Evolutionary conservation across 164 flowering plant species (phyloP), one percentile per base, ranked within the genome.

Genomic region (Houttuynia cordata): DNA sequence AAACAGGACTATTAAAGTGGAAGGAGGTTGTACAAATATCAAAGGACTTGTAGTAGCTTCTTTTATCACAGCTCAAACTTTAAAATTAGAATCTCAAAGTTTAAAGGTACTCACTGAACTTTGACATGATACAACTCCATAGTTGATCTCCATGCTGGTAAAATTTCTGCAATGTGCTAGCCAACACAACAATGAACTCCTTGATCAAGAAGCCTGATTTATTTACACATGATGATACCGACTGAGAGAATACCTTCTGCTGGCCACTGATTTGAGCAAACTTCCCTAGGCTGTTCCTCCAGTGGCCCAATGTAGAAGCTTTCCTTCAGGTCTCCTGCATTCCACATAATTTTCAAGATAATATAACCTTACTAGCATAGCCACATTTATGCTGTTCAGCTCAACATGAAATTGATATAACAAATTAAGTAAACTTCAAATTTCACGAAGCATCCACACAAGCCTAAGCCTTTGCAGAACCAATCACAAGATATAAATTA

Each of bases 281-380:
- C 47, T 20, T 60, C 42, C 19, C 15, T 6, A 13, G 34, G 18
- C 41, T 58, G 63, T 10, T 62, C 82, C 23, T 77, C 79, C 37
- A 79, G 25, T 62, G 91, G 81, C 39, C 96, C 97, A 73, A 91
- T 70, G 57, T 86, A 78, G 76, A 82, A 83, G 61, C 79, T 68
- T 79, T 91, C 97, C 68, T 91, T 88, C 18, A 80, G 70, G 64
- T 91, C 97, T 71, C 97, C 96, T 91, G 75, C 47, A 30, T 30
- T 30, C 37, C 37, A 30, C 37, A 6, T 30, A 30, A 57, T 59
- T 30, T 57, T 22, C 59, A 61, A 51, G 22, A 37, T 22, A 30
- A 15, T 14, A 37, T 7, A 52, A 22, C 19, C 19, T 37, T 19
- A 23, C 40, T 53, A 53, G 41, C 24, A 40, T n/a, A 45, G 14